phyloP scores from a whole-genome alignment of 495 filamentous ascomycete species.

The Penicillium argentinense region DNA sequence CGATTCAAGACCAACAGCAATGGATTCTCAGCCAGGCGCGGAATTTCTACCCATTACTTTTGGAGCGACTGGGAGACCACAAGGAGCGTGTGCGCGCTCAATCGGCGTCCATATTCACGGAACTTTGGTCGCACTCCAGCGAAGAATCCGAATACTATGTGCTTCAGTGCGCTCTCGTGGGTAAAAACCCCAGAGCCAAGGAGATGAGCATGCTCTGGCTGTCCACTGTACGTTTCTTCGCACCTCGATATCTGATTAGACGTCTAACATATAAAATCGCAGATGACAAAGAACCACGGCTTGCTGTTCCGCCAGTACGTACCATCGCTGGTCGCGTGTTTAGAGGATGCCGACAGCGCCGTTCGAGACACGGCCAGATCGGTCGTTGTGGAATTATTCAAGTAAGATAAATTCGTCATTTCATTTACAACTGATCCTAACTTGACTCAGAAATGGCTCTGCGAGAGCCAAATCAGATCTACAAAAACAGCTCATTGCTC shows the following conservation, averaged over 20 bases:
- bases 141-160: conserved; percentile 77
- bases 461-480: conserved; percentile 84
- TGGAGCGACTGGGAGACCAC: conserved; percentile 85
- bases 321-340: conserved; percentile 73
- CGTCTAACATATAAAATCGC: conserved; percentile 8
- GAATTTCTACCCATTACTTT: conserved; percentile 65
- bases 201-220: conserved; percentile 84
- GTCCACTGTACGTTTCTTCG: conserved; percentile 52
- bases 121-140: conserved; percentile 62
- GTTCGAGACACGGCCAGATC: conserved; percentile 82
- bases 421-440: conserved; percentile 7
- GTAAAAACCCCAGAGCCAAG: conserved; percentile 79
- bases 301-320: conserved; percentile 82
- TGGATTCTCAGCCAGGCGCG: conserved; percentile 63
- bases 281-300: conserved; percentile 77
- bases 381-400: conserved; percentile 81
- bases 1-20: conserved; percentile 74
- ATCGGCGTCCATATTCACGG: conserved; percentile 70
- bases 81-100: conserved; percentile 76
- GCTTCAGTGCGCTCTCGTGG: conserved; percentile 71
- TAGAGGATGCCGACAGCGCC: conserved; percentile 85
- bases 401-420: conserved; percentile 45
- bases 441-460: conserved; percentile 61
- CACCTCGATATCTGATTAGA: neutral
- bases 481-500: conserved; percentile 73